Evolutionary conservation across 176 grass and related monocot species (phyloP).

Genomic region (Alopecurus myosuroides): DNA sequence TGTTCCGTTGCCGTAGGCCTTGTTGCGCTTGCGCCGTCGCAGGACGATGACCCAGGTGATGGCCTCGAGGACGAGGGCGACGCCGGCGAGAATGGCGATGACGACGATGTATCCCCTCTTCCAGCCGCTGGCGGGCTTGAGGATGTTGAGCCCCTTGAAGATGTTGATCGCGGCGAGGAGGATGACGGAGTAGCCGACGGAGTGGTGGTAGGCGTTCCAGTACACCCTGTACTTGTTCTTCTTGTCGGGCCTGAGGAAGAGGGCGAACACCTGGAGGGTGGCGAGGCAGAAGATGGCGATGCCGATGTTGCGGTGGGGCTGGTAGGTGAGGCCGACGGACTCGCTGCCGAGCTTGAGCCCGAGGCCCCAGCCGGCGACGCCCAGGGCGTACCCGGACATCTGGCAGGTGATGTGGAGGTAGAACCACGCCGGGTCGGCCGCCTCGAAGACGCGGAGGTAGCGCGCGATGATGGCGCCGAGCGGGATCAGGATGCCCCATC

Average conservation of each 20-base stretch:
- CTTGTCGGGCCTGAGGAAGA: conserved; percentile 78
- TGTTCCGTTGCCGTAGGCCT: conserved; percentile 5
- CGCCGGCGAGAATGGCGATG: conserved; percentile 46
- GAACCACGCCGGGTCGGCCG: conserved; percentile 85
- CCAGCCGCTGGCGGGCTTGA: conserved; percentile 60
- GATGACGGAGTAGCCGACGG: conserved; percentile 75
- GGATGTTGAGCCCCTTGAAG: conserved; percentile 85
- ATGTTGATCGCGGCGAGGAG: conserved; percentile 59
- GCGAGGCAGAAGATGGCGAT: conserved; percentile 76
- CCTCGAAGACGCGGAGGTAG: conserved; percentile 71
- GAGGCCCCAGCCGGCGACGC: conserved; percentile 86
- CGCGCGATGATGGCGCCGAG: conserved; percentile 78
- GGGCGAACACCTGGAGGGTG: conserved; percentile 87
- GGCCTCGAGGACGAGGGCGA: conserved; percentile 62
- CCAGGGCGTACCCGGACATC: conserved; percentile 68
- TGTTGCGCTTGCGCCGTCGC: conserved; percentile 28
- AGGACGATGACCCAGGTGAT: conserved; percentile 74
- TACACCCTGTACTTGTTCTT: conserved; percentile 87
- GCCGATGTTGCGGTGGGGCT: conserved; percentile 64
- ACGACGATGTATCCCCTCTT: conserved; percentile 73
- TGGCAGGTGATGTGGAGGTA: conserved; percentile 91
- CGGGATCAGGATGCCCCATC: conserved; percentile 84
- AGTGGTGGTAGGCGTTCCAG: conserved; percentile 90
- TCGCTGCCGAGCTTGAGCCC: conserved; percentile 92
- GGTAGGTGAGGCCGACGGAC: conserved; percentile 49